A percentile compares a stretch with the other conserved stretches of the same genome.
Conservation (phyloP, 108 stramenopile genomes). For the Nannochloropsis granulata region DNA sequence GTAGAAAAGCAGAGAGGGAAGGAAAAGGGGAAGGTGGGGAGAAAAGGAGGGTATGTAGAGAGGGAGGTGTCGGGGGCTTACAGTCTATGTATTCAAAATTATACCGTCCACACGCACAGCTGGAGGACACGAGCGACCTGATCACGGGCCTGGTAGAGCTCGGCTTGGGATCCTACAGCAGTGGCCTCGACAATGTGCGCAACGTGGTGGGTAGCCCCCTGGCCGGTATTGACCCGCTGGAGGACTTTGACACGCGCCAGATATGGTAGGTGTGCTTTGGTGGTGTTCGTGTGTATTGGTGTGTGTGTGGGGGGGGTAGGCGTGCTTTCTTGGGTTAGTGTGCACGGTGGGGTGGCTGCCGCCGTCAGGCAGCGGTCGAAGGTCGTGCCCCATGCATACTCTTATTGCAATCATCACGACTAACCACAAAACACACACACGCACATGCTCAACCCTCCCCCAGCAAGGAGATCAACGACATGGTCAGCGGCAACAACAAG, state of each 20-base stretch:
- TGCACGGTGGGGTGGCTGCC: too few relatives aligned
- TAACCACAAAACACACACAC: not conserved
- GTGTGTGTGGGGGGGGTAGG: too few relatives aligned
- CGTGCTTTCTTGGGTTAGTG: too few relatives aligned
- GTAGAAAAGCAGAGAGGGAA: not conserved
- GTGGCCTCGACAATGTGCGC: slow-evolving; percentile 61
- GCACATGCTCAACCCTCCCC: slow-evolving; percentile 21
- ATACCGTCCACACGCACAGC: slow-evolving; percentile 1
- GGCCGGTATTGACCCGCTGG: slow-evolving; percentile 73
- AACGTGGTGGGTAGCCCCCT: slow-evolving; percentile 84
- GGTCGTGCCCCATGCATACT: too few relatives aligned
- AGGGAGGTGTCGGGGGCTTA: too few relatives aligned
- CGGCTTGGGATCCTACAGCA: slow-evolving; percentile 4
- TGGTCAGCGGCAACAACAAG: slow-evolving; percentile 56
- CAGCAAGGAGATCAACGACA: slow-evolving; percentile 60
- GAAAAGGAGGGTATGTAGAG: too few relatives aligned
- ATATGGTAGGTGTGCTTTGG: not conserved
- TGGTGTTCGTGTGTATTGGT: too few relatives aligned
- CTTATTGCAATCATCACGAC: not conserved
- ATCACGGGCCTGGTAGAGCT: slow-evolving; percentile 67
- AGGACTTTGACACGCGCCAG: slow-evolving; percentile 68
- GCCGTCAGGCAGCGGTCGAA: too few relatives aligned
- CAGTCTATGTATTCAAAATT: too few relatives aligned
- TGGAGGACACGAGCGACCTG: slow-evolving; percentile 68
- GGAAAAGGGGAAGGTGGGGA: not conserved